Conservation (phyloP, 2,329 filamentous ascomycete species). For the Metarhizium humberi region DNA sequence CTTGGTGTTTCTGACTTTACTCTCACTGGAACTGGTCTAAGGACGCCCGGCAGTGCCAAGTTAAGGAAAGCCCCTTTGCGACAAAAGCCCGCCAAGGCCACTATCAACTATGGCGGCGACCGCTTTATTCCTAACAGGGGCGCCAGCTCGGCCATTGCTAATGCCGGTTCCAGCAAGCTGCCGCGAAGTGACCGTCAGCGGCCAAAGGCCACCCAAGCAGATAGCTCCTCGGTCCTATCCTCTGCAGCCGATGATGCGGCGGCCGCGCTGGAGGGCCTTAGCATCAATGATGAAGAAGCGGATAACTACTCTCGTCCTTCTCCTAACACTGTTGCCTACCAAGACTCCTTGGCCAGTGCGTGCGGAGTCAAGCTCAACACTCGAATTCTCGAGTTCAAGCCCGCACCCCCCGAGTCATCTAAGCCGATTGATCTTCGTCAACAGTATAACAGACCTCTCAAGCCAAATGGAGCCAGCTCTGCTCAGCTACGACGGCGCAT, state of each 20-base stretch:
- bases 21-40: conserved; percentile 70
- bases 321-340: conserved; percentile 82
- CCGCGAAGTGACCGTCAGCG: conserved; percentile 61
- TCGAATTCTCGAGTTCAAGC: conserved; percentile 96
- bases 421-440: conserved; percentile 96
- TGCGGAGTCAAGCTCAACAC: conserved; percentile 91
- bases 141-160: conserved; percentile 80
- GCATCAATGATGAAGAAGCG: conserved; percentile 61
- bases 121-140: conserved; percentile 93
- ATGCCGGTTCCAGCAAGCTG: conserved; percentile 74
- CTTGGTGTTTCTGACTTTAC: conserved; percentile 89
- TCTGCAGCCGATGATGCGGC: conserved; percentile 73
- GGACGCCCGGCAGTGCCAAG: conserved; percentile 50
- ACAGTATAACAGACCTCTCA: conserved; percentile 95
- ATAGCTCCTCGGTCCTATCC: conserved; percentile 68
- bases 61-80: conserved; percentile 44
- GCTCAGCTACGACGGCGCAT: conserved; percentile 88
- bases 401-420: conserved; percentile 91
- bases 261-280: conserved; percentile 70
- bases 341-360: conserved; percentile 80
- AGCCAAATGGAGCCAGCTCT: conserved; percentile 60
- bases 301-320: conserved; percentile 67
- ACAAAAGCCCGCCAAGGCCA: conserved; percentile 64
- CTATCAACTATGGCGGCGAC: conserved; percentile 71
- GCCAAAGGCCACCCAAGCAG: conserved; percentile 59